Evolutionary conservation across 129 eudicot genomes (phyloP).

Genomic region (Calendula officinalis): DNA sequence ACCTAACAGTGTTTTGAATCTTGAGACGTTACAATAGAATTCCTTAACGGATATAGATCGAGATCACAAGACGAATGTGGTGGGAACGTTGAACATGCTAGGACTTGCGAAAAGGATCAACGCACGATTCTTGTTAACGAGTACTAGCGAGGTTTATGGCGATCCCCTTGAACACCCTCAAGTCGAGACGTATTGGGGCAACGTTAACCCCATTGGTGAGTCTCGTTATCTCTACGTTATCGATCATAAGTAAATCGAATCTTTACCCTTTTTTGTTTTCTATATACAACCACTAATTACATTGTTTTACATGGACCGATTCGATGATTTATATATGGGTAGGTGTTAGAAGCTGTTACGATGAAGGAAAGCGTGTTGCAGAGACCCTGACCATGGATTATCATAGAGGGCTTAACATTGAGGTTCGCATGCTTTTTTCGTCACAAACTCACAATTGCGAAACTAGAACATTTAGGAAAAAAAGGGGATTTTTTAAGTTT

Average conservation of each 20-base stretch:
- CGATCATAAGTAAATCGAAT: neutral
- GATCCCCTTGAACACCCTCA: conserved; percentile 89
- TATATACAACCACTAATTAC: neutral
- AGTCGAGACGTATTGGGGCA: conserved; percentile 80
- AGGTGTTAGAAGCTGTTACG: conserved; percentile 86
- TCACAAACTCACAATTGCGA: neutral
- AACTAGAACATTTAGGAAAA: neutral
- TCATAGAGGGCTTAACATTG: conserved; percentile 62
- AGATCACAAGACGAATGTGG: conserved; percentile 75
- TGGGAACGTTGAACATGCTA: conserved; percentile 74
- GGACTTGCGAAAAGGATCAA: conserved; percentile 74
- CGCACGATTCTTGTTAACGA: conserved; percentile 66
- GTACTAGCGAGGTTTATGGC: conserved; percentile 88
- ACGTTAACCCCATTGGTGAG: conserved; percentile 77
- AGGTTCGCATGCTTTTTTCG: conserved; percentile 33
- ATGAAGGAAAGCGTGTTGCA: conserved; percentile 86
- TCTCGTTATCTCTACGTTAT: conserved; percentile 4
- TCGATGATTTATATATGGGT: neutral
- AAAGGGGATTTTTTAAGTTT: neutral
- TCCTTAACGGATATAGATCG: conserved; percentile 34
- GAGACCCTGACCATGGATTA: conserved; percentile 84
- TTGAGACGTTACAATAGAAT: neutral
- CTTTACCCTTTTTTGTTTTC: neutral
- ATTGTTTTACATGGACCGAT: neutral
- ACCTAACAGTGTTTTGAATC: neutral